Base-by-base conservation (phyloP, 805 yeast species). In the Kazachstania kunashirensis region DNA sequence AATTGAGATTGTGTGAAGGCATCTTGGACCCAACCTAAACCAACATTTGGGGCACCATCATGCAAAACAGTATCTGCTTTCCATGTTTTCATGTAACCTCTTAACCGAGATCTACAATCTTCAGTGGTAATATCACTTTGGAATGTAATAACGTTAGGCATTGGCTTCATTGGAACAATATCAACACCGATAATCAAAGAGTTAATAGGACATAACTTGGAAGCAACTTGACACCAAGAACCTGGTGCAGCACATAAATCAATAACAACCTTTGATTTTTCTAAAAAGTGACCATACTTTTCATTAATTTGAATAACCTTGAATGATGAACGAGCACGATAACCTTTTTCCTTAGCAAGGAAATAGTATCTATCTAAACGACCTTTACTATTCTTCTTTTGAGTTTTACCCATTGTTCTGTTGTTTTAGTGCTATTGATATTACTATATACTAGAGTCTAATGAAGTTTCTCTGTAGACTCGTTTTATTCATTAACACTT, bases 41-140 rank as follows among this genome's bases (percentile, higher is more conserved):
- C 99, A 51, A 92, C 97, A 55, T 92, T 92, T 21, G 99, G 99
- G 20, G 99, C 99, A 79, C 99, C 99, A 71, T 92, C 99, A 63
- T 92, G 98, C 55, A 92, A 66, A 14, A 92, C 97, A 0, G 95
- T 84, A 57, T 92, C 97, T 1, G 97, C 99, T 53, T 92, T 92
- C 96, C 97, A 92, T 1, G 97, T 88, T 61, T 92, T 92, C 80
- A 92, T 79, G 57, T 89, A 86, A 20, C 96, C 96, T 57, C 97
- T 76, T 44, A 92, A 71, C 60, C 76, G 85, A 30, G 96, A 84
- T 49, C 96, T 73, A 69, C 99, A 92, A 63, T 89, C 96, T 53
- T 92, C 97, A 6, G 98, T 89, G 1, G 99, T 92, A 55, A 92
- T 92, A 66, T 92, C 99, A 25, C 94, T 81, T 58, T 86, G 96